phyloP scores from a whole-genome alignment of 345 rosid genomes.

The Viola odorata region DNA sequence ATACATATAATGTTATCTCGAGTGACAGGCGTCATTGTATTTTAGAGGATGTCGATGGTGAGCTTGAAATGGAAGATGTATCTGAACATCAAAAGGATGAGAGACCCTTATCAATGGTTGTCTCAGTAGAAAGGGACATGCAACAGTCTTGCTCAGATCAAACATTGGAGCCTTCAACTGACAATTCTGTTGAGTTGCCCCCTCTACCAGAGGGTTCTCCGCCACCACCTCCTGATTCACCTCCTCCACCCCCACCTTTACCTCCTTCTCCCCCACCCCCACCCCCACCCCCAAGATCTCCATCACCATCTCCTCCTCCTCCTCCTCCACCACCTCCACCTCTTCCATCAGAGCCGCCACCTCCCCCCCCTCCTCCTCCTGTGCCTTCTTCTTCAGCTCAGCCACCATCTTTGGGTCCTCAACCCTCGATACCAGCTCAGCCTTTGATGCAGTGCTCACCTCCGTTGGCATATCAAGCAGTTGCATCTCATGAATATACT shows the following conservation, averaged over 20 bases:
- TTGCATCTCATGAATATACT: slow-evolving; percentile 47
- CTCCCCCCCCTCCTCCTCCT: slow-evolving; percentile 41
- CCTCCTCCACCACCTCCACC: slow-evolving; percentile 35
- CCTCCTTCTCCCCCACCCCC: slow-evolving; percentile 66
- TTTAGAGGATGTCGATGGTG: slow-evolving; percentile 78
- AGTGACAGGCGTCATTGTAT: slow-evolving; percentile 63
- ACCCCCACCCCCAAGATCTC: slow-evolving; percentile 35
- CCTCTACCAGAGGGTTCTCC: slow-evolving; percentile 55
- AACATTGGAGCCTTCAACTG: slow-evolving; percentile 27
- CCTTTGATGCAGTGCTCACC: slow-evolving; percentile 49
- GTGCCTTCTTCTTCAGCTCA: slow-evolving; percentile 22
- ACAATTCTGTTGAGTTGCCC: slow-evolving; percentile 28
- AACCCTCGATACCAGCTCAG: slow-evolving; percentile 36
- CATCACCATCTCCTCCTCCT: slow-evolving; percentile 43
- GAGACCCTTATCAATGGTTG: slow-evolving; percentile 17
- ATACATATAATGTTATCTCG: slow-evolving; percentile 36
- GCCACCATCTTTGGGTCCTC: slow-evolving; percentile 35
- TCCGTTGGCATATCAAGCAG: slow-evolving; percentile 52
- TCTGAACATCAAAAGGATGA: slow-evolving; percentile 64
- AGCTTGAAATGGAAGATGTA: slow-evolving; percentile 85
- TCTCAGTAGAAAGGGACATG: slow-evolving; percentile 29
- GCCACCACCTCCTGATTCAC: slow-evolving; percentile 65
- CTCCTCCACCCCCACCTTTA: slow-evolving; percentile 68
- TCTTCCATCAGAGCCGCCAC: slow-evolving; percentile 28
- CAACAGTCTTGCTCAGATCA: slow-evolving; percentile 30